Percentiles rank a stretch among this genome's conserved stretches.
phyloP scores from a whole-genome alignment of 2,329 filamentous ascomycete genomes.

The Colletotrichum neosansevieriae region DNA sequence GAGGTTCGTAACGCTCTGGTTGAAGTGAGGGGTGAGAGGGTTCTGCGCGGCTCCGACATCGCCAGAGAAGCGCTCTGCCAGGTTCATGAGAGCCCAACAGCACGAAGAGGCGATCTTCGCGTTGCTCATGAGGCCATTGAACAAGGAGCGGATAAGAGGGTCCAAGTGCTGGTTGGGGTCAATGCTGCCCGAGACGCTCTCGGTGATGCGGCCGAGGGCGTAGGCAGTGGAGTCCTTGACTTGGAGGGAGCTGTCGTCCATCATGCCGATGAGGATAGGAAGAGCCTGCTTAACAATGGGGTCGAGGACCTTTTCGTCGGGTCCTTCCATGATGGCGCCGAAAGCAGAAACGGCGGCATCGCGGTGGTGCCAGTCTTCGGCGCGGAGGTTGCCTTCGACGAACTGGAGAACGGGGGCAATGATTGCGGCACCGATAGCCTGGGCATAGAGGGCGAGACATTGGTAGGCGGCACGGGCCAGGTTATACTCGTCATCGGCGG shows the following conservation, averaged over 20 bases:
- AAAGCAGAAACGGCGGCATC: conserved; percentile 98
- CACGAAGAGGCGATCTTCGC: conserved; percentile 98
- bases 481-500: conserved; percentile 97
- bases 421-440: conserved; percentile 87
- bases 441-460: conserved; percentile 93
- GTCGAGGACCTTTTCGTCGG: conserved; percentile 90
- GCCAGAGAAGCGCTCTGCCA: conserved; percentile 94
- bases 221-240: conserved; percentile 98
- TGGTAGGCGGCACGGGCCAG: conserved; percentile 95
- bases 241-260: conserved; percentile 89
- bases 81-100: conserved; percentile 99
- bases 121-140: conserved; percentile 88
- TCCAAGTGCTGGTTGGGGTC: conserved; percentile 87
- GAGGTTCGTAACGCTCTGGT: conserved; percentile 88
- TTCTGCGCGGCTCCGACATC: conserved; percentile 83
- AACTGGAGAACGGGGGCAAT: conserved; percentile 90
- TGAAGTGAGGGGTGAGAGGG: conserved; percentile 90
- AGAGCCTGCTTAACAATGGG: conserved; percentile 96
- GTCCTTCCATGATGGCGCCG: conserved; percentile 98
- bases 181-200: conserved; percentile 91
- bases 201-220: conserved; percentile 94
- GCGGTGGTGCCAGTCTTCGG: conserved; percentile 93
- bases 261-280: conserved; percentile 88
- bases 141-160: conserved; percentile 87
- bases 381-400: conserved; percentile 89